Evolutionary conservation across 1,139 yeast genomes (phyloP), one percentile per base, ranked within the genome.

Genomic region (Sugiyamaella sp.): DNA sequence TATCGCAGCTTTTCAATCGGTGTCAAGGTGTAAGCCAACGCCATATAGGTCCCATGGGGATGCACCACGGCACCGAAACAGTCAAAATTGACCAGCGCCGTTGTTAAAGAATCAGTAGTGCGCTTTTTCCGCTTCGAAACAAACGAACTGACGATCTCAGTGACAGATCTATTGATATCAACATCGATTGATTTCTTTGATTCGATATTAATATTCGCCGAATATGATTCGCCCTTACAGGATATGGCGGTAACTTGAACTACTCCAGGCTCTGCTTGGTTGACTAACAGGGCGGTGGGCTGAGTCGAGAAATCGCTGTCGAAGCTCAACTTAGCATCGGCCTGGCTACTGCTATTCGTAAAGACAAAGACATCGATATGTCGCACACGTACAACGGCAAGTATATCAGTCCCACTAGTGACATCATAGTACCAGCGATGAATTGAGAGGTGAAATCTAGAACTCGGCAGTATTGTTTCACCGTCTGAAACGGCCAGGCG

Each of bases 11-110:
- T 56, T 9, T 57, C 53, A 12, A 53, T 58, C 17, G 60, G 64
- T 16, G 44, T 49, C n/a, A 59, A 37, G 2, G 57, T 53, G 44
- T 62, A 62, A 10, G 56, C 57, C 9, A 63, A 25, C 1, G 60
- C 63, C 40, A 53, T 33, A 24, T 60, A 60, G 10, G 56, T 53
- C 6, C 59, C 61, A 29, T 60, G 61, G 2, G 62, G 63, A 51
- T 62, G 63, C 9, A 54, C 44, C 8, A 50, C 48, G 5, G 55
- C 54, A 4, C 62, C 63, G 43, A 46, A 61, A 24, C 61, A 50
- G 16, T 57, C 49, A 27, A 63, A 49, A 29, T 60, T 60, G 8
- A 62, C 52, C 21, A 51, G 35, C 8, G 49, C 54, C 4, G 43
- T 54, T 5, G 45, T 52, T 16, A 45, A 40, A 9, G 50, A 45